These are phyloP conservation scores for Reticulascus tulasneorum DNA, from an alignment of 2,329 filamentous ascomycete genomes.

Conservation along the genomic window DNA sequence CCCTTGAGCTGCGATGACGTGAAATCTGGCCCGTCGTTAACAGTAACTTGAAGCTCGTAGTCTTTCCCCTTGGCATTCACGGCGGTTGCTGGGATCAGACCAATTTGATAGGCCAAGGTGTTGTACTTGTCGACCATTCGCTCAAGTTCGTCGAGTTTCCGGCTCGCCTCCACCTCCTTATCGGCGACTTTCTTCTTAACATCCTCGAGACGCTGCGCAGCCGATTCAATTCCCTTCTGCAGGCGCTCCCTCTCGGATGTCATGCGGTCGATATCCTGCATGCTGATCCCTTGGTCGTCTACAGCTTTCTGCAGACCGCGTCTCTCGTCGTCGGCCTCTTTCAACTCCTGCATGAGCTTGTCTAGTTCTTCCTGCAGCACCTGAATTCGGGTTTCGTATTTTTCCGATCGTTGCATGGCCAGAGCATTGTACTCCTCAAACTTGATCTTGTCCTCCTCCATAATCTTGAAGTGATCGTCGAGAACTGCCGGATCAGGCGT, in stretches of 20 bases:
- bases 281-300: constrained; percentile 89
- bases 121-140: constrained; percentile 88
- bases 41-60: constrained; percentile 79
- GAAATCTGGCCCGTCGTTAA: constrained; percentile 76
- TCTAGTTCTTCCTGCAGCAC: constrained; percentile 84
- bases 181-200: constrained; percentile 77
- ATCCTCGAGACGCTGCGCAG: constrained; percentile 74
- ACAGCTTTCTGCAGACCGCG: constrained; percentile 76
- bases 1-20: constrained; percentile 51
- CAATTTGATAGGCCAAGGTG: constrained; percentile 88
- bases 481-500: constrained; percentile 79
- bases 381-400: constrained; percentile 76
- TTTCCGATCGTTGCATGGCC: constrained; percentile 80
- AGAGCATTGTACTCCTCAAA: constrained; percentile 92
- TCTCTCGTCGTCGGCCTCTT: constrained; percentile 79
- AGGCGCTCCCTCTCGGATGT: constrained; percentile 89
- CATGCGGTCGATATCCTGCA: constrained; percentile 99
- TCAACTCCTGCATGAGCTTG: constrained; percentile 70
- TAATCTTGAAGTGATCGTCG: constrained; percentile 85
- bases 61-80: constrained; percentile 80
- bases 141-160: constrained; percentile 89
- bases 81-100: constrained; percentile 79
- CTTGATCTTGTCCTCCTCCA: constrained; percentile 91
- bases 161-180: constrained; percentile 82
- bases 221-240: constrained; percentile 80